phyloP scores from a whole-genome alignment of 2,329 filamentous ascomycete species.

The Colletotrichum viniferum region DNA sequence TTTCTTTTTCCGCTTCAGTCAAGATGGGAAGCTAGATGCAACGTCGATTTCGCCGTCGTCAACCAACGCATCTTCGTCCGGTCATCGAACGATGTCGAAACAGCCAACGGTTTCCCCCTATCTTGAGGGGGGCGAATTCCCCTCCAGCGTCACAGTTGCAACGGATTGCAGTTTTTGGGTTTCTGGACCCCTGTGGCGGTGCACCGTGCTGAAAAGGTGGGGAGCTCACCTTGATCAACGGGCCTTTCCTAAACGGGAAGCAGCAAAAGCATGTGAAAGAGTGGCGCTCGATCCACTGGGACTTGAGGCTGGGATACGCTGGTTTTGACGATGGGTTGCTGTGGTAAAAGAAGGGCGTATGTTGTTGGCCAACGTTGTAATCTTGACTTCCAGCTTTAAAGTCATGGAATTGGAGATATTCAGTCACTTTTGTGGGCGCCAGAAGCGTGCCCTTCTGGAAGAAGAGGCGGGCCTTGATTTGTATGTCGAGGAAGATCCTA shows the following conservation, averaged over 20 bases:
- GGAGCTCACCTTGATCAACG: not conserved
- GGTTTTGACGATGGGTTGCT: not conserved
- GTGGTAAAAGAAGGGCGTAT: not conserved
- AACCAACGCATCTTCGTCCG: not conserved
- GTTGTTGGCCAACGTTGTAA: not conserved
- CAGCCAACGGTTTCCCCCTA: not conserved
- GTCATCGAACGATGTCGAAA: not conserved
- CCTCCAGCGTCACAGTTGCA: not conserved
- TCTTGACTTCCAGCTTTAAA: not conserved
- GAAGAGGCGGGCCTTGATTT: not conserved
- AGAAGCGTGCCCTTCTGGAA: not conserved
- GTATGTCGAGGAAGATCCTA: not conserved
- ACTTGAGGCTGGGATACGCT: not conserved
- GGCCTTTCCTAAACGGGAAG: not conserved
- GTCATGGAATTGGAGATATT: not conserved
- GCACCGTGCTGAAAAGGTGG: not conserved
- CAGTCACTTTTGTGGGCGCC: not conserved
- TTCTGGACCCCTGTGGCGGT: slow-evolving; percentile 8
- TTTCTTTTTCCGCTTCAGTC: not conserved
- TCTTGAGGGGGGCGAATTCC: not conserved
- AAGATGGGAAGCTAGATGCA: not conserved
- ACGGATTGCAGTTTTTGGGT: not conserved
- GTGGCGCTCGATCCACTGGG: not conserved
- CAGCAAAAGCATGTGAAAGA: not conserved
- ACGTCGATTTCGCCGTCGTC: not conserved